Conservation (phyloP, 2,329 filamentous ascomycete species). For the Drechslera avenae region DNA sequence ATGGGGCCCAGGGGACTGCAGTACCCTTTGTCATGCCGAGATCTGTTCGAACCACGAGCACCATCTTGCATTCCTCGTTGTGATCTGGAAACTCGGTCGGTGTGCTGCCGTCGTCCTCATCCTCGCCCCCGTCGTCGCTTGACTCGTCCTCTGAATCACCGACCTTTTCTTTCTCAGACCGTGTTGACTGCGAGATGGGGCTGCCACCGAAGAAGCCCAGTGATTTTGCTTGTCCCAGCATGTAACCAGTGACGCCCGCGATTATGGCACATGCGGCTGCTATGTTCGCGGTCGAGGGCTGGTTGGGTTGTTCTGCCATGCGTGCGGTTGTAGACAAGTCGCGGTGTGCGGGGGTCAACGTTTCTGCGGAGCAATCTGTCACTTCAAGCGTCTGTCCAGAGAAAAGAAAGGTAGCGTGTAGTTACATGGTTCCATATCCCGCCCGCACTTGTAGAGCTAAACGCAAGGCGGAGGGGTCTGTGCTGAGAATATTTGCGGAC, state of each 20-base stretch:
- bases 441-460: slow-evolving; percentile 6
- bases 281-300: slow-evolving; percentile 63
- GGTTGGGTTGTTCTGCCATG: slow-evolving; percentile 41
- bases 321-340: not conserved
- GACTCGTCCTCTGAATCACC: slow-evolving; percentile 38
- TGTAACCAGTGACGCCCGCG: slow-evolving; percentile 76
- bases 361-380: not conserved
- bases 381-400: not conserved
- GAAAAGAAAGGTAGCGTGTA: not conserved
- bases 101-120: slow-evolving; percentile 39
- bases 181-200: slow-evolving; percentile 36
- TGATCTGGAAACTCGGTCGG: slow-evolving; percentile 54
- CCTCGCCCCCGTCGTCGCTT: slow-evolving; percentile 31
- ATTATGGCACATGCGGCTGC: slow-evolving; percentile 76
- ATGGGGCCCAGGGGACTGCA: not conserved
- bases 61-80: slow-evolving; percentile 89
- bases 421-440: not conserved
- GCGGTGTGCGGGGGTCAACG: not conserved
- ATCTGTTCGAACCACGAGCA: slow-evolving; percentile 90
- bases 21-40: slow-evolving; percentile 96
- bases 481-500: slow-evolving; percentile 26
- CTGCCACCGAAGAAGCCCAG: slow-evolving; percentile 74
- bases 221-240: slow-evolving; percentile 66
- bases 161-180: slow-evolving; percentile 18
- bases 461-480: slow-evolving; percentile 5